Evolutionary conservation across 2,329 filamentous ascomycete genomes (phyloP), one percentile per base, ranked within the genome.

Genomic region (Seiridium cupressi): DNA sequence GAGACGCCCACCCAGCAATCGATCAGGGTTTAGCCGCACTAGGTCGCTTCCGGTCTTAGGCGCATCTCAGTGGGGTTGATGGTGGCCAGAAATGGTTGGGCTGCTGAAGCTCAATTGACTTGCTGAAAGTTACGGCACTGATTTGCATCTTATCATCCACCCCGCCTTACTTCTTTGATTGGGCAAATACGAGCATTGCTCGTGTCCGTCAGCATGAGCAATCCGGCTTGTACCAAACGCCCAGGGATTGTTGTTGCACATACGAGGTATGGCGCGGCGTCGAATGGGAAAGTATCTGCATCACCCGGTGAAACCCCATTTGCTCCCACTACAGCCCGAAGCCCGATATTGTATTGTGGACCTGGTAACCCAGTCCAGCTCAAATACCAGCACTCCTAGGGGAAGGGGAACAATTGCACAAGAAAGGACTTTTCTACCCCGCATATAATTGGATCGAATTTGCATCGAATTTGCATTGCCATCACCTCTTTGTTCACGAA

Each of bases 111-210:
- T 26, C 53, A 55, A 34, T 18, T 18, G 51, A 10, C 51, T n/a
- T 34, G 36, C 5, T 9, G 40, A 44, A 44, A 26, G 26, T 32
- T 11, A 55, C 44, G 53, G 34, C 38, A 55, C 38, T 35, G 13
- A 32, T 18, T 38, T 54, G 35, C 51, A 40, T 34, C 51, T 18
- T 26, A 13, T 18, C 35, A 40, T 44, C 53, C 38, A 42, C 38
- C 36, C 11, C 34, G 9, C 53, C 9, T 44, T 44, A 7, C 38
- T n/a, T 47, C 26, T 42, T 47, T 57, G 54, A 48, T 57, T 57
- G 54, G 54, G 35, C 31, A 31, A 57, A 57, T 57, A 57, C 54
- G 54, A 48, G 26, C 11, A 10, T 36, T 47, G 35, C 54, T 57
- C 54, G 54, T 57, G 54, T 57, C 34, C 11, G 26, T 26, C 26